Evolutionary conservation across 176 grass and related monocot species (phyloP).

Genomic region (Poa pratensis): DNA sequence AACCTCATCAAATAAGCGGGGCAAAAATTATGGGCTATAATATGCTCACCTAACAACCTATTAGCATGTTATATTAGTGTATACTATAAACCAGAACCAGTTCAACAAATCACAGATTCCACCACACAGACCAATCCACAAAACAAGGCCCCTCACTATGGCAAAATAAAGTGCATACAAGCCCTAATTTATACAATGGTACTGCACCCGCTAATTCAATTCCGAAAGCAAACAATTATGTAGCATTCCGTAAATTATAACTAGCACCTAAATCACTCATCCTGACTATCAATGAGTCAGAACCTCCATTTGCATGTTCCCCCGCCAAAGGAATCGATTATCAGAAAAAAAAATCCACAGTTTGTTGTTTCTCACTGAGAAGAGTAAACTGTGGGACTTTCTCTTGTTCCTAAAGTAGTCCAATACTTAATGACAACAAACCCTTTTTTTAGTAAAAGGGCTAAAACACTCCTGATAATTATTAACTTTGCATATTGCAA

Average conservation of each 20-base stretch:
- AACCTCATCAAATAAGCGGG: slow-evolving; percentile 5
- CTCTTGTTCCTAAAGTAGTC: not conserved
- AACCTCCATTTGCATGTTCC: not conserved
- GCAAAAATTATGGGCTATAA: not conserved
- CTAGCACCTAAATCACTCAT: not conserved
- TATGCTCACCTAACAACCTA: not conserved
- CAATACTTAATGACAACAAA: not conserved
- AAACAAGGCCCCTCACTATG: not conserved
- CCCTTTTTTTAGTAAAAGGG: not conserved
- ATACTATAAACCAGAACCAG: not conserved
- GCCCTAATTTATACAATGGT: not conserved
- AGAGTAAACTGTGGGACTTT: not conserved
- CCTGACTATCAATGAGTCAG: not conserved
- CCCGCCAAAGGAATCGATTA: not conserved
- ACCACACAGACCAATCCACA: not conserved
- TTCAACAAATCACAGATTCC: slow-evolving; percentile 19
- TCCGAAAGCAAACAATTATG: slow-evolving; percentile 26
- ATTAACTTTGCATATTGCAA: slow-evolving; percentile 14
- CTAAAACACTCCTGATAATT: not conserved
- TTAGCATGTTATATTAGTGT: not conserved
- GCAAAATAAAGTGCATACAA: not conserved
- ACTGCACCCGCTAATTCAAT: not conserved
- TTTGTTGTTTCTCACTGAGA: not conserved
- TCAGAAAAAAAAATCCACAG: not conserved
- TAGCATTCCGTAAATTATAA: slow-evolving; percentile 19